Percentiles rank a stretch among this genome's conserved stretches.
Evolutionary conservation across 768 basidiomycete genomes (phyloP).

Genomic region (Hygrophorus pudorinus): DNA sequence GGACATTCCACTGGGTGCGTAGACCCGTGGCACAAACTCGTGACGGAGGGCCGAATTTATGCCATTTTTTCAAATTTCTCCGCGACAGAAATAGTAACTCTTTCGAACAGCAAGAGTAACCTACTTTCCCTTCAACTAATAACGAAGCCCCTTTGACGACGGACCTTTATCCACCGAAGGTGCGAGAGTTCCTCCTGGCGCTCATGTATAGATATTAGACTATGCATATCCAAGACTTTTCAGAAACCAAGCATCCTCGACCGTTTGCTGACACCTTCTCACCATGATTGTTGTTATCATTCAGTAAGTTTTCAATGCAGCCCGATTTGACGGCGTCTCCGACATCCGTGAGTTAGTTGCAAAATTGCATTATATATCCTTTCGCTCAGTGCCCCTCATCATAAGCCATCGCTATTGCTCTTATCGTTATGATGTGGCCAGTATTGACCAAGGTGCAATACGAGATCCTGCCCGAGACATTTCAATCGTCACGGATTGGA

Average conservation of each 20-base stretch:
- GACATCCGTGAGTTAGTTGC: conserved; percentile 50
- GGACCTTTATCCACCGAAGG: too few species aligned
- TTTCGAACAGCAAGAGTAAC: too few species aligned
- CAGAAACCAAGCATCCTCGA: conserved; percentile 41
- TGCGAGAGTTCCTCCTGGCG: too few species aligned
- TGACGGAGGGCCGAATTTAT: too few species aligned
- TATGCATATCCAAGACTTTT: conserved; percentile 19
- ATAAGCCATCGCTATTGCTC: conserved; percentile 69
- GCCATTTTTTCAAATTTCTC: too few species aligned
- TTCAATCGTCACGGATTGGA: conserved; percentile 54
- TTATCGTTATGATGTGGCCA: conserved; percentile 87
- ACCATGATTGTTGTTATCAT: conserved; percentile 71
- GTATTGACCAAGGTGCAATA: conserved; percentile 70
- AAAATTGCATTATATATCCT: background rate
- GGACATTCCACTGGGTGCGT: background rate
- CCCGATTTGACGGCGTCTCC: conserved; percentile 60
- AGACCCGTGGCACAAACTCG: too few species aligned
- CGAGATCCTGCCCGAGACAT: conserved; percentile 51
- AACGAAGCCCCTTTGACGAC: too few species aligned
- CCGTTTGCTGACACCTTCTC: conserved; percentile 48
- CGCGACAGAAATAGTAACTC: too few species aligned
- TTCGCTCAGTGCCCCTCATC: background rate
- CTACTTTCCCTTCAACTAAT: too few species aligned
- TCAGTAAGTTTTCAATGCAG: conserved; percentile 51
- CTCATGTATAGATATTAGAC: too few species aligned